Base-by-base conservation (phyloP, 2,329 filamentous ascomycete species). In the Claviceps sp. region DNA sequence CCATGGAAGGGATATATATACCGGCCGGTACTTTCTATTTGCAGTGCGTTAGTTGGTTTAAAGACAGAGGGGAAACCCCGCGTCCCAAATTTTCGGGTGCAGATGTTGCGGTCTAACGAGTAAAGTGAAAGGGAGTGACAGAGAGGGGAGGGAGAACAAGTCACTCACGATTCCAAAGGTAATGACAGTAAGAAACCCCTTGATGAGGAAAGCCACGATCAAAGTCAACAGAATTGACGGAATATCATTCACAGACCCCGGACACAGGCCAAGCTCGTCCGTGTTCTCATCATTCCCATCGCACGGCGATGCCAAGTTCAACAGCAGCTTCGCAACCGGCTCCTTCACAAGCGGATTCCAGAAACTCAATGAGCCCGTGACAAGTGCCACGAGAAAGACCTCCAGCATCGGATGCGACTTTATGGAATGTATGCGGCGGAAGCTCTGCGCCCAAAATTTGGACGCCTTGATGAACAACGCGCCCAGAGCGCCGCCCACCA, bases 1-100 rank as follows among this genome's bases (percentile, higher is more conserved):
- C 93, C 93, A 98, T 98, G 60, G 91, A 96, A 3, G 93, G 93
- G 1, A 98, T 90, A 60, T 98, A 98, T 59, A 98, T 96, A 56
- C 93, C 93, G 1, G 91, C 89, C 9, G 93, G 93, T 0, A 97
- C 83, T 75, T 97, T 97, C 75, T 80, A 63, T 47, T 7, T 13
- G 1, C 17, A 20, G 16, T 2, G 5, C n/a, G 52, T 65, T 48
- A 64, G 47, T 17, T 22, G 22, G 40, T 43, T 13, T 13, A 3
- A 3, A 43, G 40, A 14, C 13, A 17, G n/a, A 7, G 17, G 5
- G 23, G n/a, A 2, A 11, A 29, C 1, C 8, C 8, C 26, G 3
- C 8, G 26, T 9, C 8, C 26, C 26, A 29, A 29, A 11, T 9
- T 4, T 26, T 26, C 8, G 29, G 9, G 29, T 11, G 29, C 29